Evolutionary conservation across 306 rosid genomes (phyloP).

Genomic region (Carpinus viminea): DNA sequence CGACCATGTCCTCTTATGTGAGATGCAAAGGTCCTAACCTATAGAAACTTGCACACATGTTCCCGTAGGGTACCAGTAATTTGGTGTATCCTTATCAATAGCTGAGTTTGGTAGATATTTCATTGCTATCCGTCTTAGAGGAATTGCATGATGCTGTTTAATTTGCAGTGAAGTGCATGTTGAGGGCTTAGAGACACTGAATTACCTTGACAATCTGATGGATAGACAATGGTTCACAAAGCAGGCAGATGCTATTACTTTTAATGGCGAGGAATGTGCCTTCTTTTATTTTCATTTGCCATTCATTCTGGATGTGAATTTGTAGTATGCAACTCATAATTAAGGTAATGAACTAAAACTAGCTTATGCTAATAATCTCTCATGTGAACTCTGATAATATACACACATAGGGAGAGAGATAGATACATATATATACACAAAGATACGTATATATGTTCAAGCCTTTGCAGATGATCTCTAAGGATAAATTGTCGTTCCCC

Average conservation of each 20-base stretch:
- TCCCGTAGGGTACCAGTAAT: neutral
- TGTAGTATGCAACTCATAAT: neutral
- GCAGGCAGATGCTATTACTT: conserved; percentile 82
- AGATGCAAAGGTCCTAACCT: neutral
- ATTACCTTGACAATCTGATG: conserved; percentile 64
- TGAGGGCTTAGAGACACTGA: conserved; percentile 85
- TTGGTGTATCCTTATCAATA: neutral
- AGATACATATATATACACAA: too few species aligned
- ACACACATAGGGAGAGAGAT: neutral
- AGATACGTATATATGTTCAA: too few species aligned
- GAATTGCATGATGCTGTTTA: conserved; percentile 27
- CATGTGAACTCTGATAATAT: neutral
- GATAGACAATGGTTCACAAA: conserved; percentile 64
- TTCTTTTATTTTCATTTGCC: neutral
- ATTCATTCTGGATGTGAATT: conserved; percentile 2
- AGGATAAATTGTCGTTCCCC: conserved; percentile 13
- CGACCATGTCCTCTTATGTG: neutral
- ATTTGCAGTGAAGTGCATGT: conserved; percentile 74
- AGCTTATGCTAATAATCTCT: neutral
- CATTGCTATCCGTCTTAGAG: conserved; percentile 24
- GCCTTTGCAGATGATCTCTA: conserved; percentile 6
- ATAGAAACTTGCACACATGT: neutral
- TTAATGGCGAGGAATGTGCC: conserved; percentile 63
- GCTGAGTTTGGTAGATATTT: conserved; percentile 21
- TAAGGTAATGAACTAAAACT: neutral